These are phyloP conservation scores for Gaultheria prostrata DNA, from an alignment of 148 eudicot genomes.

Conservation along the genomic window DNA sequence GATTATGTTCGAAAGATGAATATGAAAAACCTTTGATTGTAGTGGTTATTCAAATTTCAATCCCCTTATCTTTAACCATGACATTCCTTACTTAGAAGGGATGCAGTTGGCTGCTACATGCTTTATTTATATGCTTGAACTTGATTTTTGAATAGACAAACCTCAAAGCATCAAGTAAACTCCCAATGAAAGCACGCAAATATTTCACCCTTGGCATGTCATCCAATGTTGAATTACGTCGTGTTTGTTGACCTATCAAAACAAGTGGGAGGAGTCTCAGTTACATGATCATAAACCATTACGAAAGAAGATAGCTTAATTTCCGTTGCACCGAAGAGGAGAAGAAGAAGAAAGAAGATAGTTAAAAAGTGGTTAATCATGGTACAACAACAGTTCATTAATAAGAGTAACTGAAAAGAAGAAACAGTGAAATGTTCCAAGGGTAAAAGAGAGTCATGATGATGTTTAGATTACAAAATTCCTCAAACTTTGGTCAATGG, in stretches of 20 bases:
- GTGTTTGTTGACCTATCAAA: conserved; percentile 37
- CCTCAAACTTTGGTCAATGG: background rate
- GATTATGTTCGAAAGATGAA: background rate
- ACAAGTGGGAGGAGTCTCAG: background rate
- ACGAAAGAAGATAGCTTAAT: background rate
- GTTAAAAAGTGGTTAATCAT: background rate
- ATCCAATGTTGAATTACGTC: conserved; percentile 20
- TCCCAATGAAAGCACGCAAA: conserved; percentile 10
- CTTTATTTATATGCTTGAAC: background rate
- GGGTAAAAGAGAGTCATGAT: background rate
- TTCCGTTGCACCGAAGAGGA: no score
- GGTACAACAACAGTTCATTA: background rate
- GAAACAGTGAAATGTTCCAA: background rate
- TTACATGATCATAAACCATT: background rate
- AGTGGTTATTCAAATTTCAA: background rate
- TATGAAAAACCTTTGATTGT: background rate
- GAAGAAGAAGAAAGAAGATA: background rate
- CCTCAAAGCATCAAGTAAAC: conserved; percentile 47
- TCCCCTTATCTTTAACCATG: background rate
- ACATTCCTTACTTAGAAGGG: background rate
- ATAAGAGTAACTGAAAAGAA: background rate
- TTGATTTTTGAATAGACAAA: conserved; percentile 11
- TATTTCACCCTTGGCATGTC: conserved; percentile 24
- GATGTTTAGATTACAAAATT: background rate
- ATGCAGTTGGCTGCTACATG: background rate